Conservation (phyloP, 2,329 filamentous ascomycete genomes). For the Thielaviopsis musarum region DNA sequence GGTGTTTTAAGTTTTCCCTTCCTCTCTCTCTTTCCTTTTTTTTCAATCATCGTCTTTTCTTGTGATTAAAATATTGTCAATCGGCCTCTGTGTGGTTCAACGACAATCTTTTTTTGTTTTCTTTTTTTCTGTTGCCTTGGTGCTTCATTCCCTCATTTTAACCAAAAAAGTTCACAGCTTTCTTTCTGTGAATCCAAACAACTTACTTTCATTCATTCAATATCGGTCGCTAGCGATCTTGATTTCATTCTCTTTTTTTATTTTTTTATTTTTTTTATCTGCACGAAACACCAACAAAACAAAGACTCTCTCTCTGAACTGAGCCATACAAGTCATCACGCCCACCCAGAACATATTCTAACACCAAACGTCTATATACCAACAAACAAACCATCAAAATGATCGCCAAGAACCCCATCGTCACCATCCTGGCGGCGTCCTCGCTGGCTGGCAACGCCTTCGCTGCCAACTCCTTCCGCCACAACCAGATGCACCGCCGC, state of each 20-base stretch:
- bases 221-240: constrained; percentile 10
- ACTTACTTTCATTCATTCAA: background rate
- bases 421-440: constrained; percentile 24
- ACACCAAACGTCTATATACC: constrained; percentile 10
- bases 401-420: constrained; percentile 26
- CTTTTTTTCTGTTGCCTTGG: constrained; percentile 8
- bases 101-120: constrained; percentile 12
- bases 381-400: constrained; percentile 19
- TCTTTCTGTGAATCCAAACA: background rate
- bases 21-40: background rate
- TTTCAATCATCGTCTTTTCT: background rate
- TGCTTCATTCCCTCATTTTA: background rate
- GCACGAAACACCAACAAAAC: background rate
- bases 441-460: constrained; percentile 27
- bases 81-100: constrained; percentile 11
- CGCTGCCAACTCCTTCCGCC: constrained; percentile 27
- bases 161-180: background rate
- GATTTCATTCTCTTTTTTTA: background rate
- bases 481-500: constrained; percentile 15
- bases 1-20: background rate
- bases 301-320: background rate
- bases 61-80: background rate
- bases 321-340: background rate
- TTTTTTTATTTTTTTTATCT: background rate
- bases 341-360: constrained; percentile 8